These are phyloP conservation scores for Acacia pycnantha DNA, from an alignment of 331 rosid species.

Conservation along the genomic window DNA sequence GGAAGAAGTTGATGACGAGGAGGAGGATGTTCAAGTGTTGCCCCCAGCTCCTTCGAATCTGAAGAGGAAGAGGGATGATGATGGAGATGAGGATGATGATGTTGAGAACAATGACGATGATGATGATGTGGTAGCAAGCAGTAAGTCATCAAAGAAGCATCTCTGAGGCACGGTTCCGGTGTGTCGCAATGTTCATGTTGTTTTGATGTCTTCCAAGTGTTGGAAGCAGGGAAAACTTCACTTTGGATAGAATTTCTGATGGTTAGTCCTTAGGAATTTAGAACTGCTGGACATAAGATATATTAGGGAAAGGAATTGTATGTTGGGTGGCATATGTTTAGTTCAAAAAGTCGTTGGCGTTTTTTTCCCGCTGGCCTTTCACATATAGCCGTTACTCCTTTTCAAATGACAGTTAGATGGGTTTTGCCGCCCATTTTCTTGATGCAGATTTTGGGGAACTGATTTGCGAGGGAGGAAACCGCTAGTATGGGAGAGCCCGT, in stretches of 20 bases:
- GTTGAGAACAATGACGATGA: slow-evolving; percentile 44
- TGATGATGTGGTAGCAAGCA: slow-evolving; percentile 53
- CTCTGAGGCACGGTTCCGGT: slow-evolving; percentile 32
- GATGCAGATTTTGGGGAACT: slow-evolving; percentile 27
- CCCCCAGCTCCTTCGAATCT: slow-evolving; percentile 54
- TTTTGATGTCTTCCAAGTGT: slow-evolving; percentile 42
- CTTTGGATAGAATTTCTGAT: slow-evolving; percentile 49
- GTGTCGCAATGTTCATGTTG: slow-evolving; percentile 30
- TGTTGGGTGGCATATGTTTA: slow-evolving; percentile 55
- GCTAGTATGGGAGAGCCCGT: background rate
- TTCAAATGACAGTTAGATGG: slow-evolving; percentile 78
- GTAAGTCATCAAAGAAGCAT: slow-evolving; percentile 74
- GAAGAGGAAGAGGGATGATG: slow-evolving; percentile 81
- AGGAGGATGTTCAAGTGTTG: slow-evolving; percentile 53
- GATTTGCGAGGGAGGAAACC: slow-evolving; percentile 28
- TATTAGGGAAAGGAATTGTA: slow-evolving; percentile 49
- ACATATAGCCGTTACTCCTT: slow-evolving; percentile 61
- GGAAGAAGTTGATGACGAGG: slow-evolving; percentile 68
- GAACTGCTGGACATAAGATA: slow-evolving; percentile 53
- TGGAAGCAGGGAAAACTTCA: slow-evolving; percentile 62
- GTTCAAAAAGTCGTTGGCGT: slow-evolving; percentile 68
- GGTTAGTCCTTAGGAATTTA: slow-evolving; percentile 62
- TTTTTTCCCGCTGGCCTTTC: slow-evolving; percentile 45
- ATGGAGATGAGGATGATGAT: slow-evolving; percentile 36
- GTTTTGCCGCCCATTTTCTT: slow-evolving; percentile 48